phyloP scores from a whole-genome alignment of 2,329 filamentous ascomycete species.

The Neonectria sp. region DNA sequence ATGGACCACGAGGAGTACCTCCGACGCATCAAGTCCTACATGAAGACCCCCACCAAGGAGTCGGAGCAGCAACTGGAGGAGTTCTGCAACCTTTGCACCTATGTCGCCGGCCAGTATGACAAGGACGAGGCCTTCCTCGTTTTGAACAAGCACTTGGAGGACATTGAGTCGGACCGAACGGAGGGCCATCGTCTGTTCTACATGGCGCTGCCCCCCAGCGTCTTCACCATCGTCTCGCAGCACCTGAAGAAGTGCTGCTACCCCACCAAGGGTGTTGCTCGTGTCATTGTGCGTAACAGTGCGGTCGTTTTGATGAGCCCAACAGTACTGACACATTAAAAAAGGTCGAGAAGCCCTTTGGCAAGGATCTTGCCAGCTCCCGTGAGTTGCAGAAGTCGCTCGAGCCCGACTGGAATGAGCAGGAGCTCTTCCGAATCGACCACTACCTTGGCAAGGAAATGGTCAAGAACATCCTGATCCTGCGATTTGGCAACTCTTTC shows the following conservation, averaged over 20 bases:
- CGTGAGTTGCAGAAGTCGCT: slow-evolving; percentile 95
- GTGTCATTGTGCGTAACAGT: slow-evolving; percentile 83
- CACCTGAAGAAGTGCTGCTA: slow-evolving; percentile 99
- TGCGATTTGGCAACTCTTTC: slow-evolving; percentile 99
- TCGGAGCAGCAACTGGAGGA: slow-evolving; percentile 95
- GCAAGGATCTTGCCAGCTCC: slow-evolving; percentile 95
- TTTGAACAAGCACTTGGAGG: slow-evolving; percentile 87
- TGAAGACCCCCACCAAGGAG: slow-evolving; percentile 98
- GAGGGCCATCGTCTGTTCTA: slow-evolving; percentile 97
- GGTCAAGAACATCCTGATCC: slow-evolving; percentile 99
- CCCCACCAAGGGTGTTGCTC: slow-evolving; percentile 88
- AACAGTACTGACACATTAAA: slow-evolving; percentile 40
- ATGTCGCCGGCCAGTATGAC: slow-evolving; percentile 98
- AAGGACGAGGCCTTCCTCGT: slow-evolving; percentile 93
- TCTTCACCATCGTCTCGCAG: slow-evolving; percentile 98
- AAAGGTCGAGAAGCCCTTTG: slow-evolving; percentile 98
- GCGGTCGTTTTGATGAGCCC: neutral
- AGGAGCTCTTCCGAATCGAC: slow-evolving; percentile 99
- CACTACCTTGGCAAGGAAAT: slow-evolving; percentile 99
- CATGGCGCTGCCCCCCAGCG: slow-evolving; percentile 97
- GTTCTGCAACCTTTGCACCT: slow-evolving; percentile 90
- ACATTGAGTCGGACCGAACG: slow-evolving; percentile 84
- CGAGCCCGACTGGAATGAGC: slow-evolving; percentile 98
- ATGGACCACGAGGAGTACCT: slow-evolving; percentile 99
- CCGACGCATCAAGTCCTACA: slow-evolving; percentile 95